Base-by-base conservation (phyloP, 805 yeast species). In the Dipodascopsis tothii region DNA sequence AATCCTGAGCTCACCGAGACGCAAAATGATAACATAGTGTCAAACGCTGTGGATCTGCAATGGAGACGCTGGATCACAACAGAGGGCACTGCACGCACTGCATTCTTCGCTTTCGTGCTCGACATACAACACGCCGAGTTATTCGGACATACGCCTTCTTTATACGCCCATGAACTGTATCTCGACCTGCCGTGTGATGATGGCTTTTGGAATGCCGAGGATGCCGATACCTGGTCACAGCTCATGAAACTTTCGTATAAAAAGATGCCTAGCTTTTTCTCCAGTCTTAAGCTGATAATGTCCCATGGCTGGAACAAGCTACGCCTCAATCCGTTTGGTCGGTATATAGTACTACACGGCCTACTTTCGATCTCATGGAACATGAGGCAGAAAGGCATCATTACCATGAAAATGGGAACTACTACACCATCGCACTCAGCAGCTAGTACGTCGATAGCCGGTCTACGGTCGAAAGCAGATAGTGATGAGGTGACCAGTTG, bases 41-140 rank as follows among this genome's bases (percentile, higher is more conserved):
- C 41, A 5, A 37, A 41, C 3, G 46, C 56, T 5, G 37, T 40
- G 16, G 46, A 44, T n/a, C 42, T 48, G 3, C 53, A 48, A 21
- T 74, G 79, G 79, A 45, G 54, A 5, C 62, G 65, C 14, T 74
- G 78, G 78, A 61, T 67, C 4, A 45, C 60, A 14, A 68, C 67
- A 48, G 79, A 74, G 48, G 56, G 68, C 23, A 54, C 64, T 43
- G 73, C 72, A 47, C 48, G 51, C 18, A 50, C 65, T 2, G 66
- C 68, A 0, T 69, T 62, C 40, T 67, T 70, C 45, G 68, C 64
- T 16, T 68, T 66, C 43, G 52, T 69, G 0, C 46, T 64, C 30
- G 75, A 71, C 48, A 55, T 70, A 4, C 72, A 69, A 43, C 63
- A 60, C 17, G 62, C 66, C 0, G 60, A 64, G 33, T 56, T 70